Conservation (phyloP, 2,329 filamentous ascomycete genomes). For the Venturia aucupariae region DNA sequence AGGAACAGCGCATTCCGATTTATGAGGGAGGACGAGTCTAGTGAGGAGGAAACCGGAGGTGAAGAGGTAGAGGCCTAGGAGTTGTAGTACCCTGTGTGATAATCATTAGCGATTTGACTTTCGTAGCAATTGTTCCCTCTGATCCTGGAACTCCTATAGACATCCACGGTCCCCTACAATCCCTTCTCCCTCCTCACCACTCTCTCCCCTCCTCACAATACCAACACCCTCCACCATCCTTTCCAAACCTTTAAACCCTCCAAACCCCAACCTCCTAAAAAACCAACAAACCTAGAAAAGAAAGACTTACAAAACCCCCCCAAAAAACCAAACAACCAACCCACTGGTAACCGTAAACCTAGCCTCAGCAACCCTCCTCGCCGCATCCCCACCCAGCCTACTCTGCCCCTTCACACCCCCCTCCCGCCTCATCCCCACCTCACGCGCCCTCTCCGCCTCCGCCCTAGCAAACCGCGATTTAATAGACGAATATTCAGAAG, state of each 20-base stretch:
- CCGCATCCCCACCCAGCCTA: too few species aligned
- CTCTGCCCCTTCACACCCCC: not conserved
- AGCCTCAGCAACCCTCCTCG: conserved; percentile 32
- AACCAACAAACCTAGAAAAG: too few species aligned
- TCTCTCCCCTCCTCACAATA: not conserved
- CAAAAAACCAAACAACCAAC: conserved; percentile 55
- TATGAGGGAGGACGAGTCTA: conserved; percentile 68
- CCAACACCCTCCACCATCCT: not conserved
- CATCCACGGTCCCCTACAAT: not conserved
- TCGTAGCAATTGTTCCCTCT: too few species aligned
- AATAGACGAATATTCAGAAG: too few species aligned
- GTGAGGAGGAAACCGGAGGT: conserved; percentile 92
- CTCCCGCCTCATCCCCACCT: not conserved
- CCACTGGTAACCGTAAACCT: conserved; percentile 46
- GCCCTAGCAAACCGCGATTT: too few species aligned
- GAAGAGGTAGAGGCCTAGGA: conserved; percentile 79
- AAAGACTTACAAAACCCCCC: conserved; percentile 49
- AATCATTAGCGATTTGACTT: not conserved
- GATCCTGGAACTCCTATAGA: too few species aligned
- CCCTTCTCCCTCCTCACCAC: not conserved
- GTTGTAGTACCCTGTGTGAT: conserved; percentile 54
- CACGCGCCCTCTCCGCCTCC: too few species aligned
- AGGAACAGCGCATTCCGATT: conserved; percentile 65
- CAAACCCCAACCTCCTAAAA: not conserved
- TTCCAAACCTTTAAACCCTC: not conserved